These are phyloP conservation scores for Jaltomata sinuosa DNA, from an alignment of 257 asterid species.

Conservation along the genomic window DNA sequence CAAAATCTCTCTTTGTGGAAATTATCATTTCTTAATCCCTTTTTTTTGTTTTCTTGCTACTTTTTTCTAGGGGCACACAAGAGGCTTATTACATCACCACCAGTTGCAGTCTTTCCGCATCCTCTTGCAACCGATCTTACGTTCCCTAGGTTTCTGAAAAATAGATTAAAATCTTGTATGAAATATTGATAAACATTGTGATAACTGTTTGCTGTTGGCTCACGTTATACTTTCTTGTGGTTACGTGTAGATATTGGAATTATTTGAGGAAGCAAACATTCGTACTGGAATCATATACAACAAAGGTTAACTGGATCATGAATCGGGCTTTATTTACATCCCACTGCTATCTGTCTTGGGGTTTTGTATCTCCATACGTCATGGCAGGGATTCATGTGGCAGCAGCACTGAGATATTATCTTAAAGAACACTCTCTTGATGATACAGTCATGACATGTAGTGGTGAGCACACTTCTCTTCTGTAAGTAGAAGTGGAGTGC, in stretches of 20 bases:
- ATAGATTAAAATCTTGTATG: neutral
- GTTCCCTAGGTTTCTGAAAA: slow-evolving; percentile 68
- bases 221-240: neutral
- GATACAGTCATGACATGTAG: slow-evolving; percentile 45
- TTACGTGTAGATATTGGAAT: slow-evolving; percentile 81
- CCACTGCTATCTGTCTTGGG: slow-evolving; percentile 98
- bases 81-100: slow-evolving; percentile 88
- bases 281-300: slow-evolving; percentile 88
- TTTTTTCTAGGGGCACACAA: slow-evolving; percentile 65
- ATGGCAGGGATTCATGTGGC: slow-evolving; percentile 72
- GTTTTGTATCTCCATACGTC: slow-evolving; percentile 67
- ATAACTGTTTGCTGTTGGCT: neutral
- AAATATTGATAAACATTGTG: neutral
- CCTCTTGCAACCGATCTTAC: slow-evolving; percentile 95
- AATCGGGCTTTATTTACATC: slow-evolving; percentile 80
- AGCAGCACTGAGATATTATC: slow-evolving; percentile 62
- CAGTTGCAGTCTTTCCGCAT: slow-evolving; percentile 97
- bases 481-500: neutral
- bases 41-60: slow-evolving; percentile 15
- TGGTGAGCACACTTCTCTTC: slow-evolving; percentile 35
- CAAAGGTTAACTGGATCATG: slow-evolving; percentile 83
- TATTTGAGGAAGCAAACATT: slow-evolving; percentile 97
- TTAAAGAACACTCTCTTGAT: slow-evolving; percentile 40
- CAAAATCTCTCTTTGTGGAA: neutral
- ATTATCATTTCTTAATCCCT: neutral